Evolutionary conservation across 2,329 filamentous ascomycete species (phyloP).

Genomic region (Fusarium sp.): DNA sequence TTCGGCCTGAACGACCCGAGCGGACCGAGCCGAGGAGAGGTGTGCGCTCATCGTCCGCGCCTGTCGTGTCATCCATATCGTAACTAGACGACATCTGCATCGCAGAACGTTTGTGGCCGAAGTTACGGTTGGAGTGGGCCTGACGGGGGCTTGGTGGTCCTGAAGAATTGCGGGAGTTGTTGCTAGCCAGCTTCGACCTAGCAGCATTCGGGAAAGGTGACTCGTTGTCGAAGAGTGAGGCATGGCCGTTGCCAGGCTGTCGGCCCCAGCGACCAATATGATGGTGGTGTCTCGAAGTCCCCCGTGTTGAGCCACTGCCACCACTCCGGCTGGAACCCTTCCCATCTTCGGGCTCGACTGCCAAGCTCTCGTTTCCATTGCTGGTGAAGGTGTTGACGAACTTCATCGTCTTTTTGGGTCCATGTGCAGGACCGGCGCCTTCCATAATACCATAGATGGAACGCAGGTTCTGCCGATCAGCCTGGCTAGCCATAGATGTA

Average conservation of each 20-base stretch:
- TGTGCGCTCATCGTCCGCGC: conserved; percentile 87
- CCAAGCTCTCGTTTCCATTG: conserved; percentile 63
- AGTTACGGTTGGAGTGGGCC: conserved; percentile 53
- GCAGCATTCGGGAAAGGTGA: conserved; percentile 79
- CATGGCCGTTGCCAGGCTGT: conserved; percentile 72
- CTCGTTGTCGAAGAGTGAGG: conserved; percentile 80
- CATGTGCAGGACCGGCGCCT: conserved; percentile 57
- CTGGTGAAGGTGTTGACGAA: conserved; percentile 85
- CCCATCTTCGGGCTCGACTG: conserved; percentile 73
- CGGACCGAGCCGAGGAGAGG: conserved; percentile 77
- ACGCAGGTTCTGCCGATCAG: conserved; percentile 69
- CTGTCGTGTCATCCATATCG: conserved; percentile 82
- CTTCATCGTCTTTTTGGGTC: conserved; percentile 90
- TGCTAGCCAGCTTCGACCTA: conserved; percentile 70
- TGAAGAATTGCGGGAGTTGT: conserved; percentile 68
- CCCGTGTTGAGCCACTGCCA: conserved; percentile 70
- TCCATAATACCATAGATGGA: conserved; percentile 77
- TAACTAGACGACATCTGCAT: conserved; percentile 73
- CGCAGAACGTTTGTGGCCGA: conserved; percentile 62
- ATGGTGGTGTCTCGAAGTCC: conserved; percentile 81
- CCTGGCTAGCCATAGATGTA: conserved; percentile 82
- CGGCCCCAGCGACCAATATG: conserved; percentile 79
- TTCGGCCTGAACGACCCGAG: conserved; percentile 67
- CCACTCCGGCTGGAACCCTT: conserved; percentile 69
- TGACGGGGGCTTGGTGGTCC: conserved; percentile 77